Base-by-base conservation (phyloP, 768 basidiomycete genomes). In the Tylopilus sp. region DNA sequence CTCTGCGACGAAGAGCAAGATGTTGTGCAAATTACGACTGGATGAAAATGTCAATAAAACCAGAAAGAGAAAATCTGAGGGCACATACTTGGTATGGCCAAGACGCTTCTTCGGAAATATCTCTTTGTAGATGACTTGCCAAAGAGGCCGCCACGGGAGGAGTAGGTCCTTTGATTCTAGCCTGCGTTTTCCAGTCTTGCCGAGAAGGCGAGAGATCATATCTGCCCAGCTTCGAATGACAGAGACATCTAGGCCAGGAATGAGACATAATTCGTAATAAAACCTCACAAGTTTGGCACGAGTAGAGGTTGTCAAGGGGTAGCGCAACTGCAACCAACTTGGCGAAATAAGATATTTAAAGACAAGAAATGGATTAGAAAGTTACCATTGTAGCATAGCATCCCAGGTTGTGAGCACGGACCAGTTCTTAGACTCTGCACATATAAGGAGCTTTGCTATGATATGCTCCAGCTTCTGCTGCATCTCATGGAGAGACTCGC, bases 321-420 rank as follows among this genome's bases (percentile, higher is more conserved):
- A 92, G 36, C 83, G 83, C 83, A 92, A 82, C 58, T 86, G 73
- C 44, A 92, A 67, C 89, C 90, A 92, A 69, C 89, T 92, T 31
- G 31, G 38, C 28, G 25, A 28, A n/a, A 41, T 68, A 13, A 59
- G 56, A 33, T 25, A 34, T 42, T 19, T 13, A 25, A 29, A 22
- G 30, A 50, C 11, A 9, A 40, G 11, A 53, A 33, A 38, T n/a
- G 48, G 44, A 40, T 31, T 6, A 30, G 45, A 43, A 24, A 63
- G 77, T 56, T 63, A 85, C 89, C 87, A 89, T 73, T 90, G 87
- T 29, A 92, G 73, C 71, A 85, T 76, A 17, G 84, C 85, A 68
- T 91, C 88, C 89, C 89, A 92, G 8, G 82, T 84, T 25, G 83
- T 81, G 38, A 90, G 75, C 19, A 82, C 74, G 30, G 80, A 72